phyloP scores from a whole-genome alignment of 2,329 filamentous ascomycete species.

The Graphilbum ipis-grandicollis region DNA sequence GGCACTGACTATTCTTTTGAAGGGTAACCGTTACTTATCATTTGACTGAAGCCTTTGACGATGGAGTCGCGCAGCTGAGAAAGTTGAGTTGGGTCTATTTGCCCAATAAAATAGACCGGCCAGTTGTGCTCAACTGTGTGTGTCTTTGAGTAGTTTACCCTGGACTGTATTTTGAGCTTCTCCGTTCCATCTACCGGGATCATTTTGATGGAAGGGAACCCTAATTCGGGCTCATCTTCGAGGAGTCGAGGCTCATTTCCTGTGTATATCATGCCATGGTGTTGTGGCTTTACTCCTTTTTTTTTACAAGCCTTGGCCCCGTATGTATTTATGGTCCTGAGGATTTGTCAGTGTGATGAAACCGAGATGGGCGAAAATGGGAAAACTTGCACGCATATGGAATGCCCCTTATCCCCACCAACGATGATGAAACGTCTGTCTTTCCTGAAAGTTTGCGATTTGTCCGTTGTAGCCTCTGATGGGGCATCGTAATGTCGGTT shows the following conservation, averaged over 20 bases:
- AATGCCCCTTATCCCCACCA: conserved; percentile 30
- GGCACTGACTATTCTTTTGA: no score
- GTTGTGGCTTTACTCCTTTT: conserved; percentile 29
- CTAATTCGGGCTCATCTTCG: conserved; percentile 27
- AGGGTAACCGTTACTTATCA: no score
- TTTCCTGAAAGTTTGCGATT: not conserved
- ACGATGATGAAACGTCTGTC: conserved; percentile 32
- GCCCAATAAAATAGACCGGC: conserved; percentile 39
- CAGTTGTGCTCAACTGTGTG: conserved; percentile 40
- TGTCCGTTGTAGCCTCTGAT: no score
- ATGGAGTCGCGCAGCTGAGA: not conserved
- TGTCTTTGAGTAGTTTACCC: conserved; percentile 40
- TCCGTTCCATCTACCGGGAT: conserved; percentile 25
- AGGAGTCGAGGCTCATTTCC: conserved; percentile 14
- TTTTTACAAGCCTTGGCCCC: conserved; percentile 34
- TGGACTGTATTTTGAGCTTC: conserved; percentile 29
- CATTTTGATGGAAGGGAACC: conserved; percentile 28
- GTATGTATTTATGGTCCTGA: conserved; percentile 41
- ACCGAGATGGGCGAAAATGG: not conserved
- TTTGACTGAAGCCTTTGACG: no score
- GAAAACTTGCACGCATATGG: conserved; percentile 35
- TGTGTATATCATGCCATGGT: conserved; percentile 35
- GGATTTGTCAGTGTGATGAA: conserved; percentile 3
- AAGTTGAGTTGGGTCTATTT: conserved; percentile 14
- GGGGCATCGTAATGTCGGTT: no score